Base-by-base conservation (phyloP, 768 basidiomycete genomes). In the Calvatia gigantea region DNA sequence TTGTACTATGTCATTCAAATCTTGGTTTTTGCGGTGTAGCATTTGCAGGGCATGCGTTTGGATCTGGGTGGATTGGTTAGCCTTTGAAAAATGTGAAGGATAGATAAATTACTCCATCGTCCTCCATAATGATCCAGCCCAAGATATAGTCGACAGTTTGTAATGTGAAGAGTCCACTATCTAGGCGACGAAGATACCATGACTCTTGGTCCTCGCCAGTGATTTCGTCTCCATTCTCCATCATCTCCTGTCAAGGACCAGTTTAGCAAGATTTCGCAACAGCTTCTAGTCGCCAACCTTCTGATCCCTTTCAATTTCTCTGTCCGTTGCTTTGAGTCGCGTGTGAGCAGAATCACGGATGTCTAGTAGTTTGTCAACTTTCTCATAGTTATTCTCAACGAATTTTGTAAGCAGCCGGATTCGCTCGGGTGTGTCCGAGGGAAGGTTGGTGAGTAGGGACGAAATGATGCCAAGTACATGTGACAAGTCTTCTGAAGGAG, bases 71-170 rank as follows among this genome's bases (percentile, higher is more conserved):
- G 37, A n/a, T 15, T 27, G 19, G 19, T 57, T 15, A 39, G 29
- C 17, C 19, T n/a, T n/a, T n/a, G n/a, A 6, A 4, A 6, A 45
- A 21, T 15, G 15, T 14, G 17, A 2, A 39, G 5, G 17, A 43
- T 11, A 27, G 39, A n/a, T 15, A 14, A 9, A 47, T 58, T 12
- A 97, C 97, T 33, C 96, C 97, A 63, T 98, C 96, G 62, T 98
- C 96, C 71, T 99, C 97, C 94, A 98, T 95, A 53, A 85, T 81
- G 25, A 98, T 71, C 97, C 97, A 99, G 4, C 90, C 94, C 35
- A 98, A 71, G 57, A 98, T 89, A 62, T 95, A 98, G 69, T 98
- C 96, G 37, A 93, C 82, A 15, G 87, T 93, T 64, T 98, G 96
- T 6, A 98, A 70, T 1, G 87, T 89, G 65, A 90, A 94, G 41